Conservation (phyloP, 495 filamentous ascomycete species). For the Friedmanniomyces simplex region DNA sequence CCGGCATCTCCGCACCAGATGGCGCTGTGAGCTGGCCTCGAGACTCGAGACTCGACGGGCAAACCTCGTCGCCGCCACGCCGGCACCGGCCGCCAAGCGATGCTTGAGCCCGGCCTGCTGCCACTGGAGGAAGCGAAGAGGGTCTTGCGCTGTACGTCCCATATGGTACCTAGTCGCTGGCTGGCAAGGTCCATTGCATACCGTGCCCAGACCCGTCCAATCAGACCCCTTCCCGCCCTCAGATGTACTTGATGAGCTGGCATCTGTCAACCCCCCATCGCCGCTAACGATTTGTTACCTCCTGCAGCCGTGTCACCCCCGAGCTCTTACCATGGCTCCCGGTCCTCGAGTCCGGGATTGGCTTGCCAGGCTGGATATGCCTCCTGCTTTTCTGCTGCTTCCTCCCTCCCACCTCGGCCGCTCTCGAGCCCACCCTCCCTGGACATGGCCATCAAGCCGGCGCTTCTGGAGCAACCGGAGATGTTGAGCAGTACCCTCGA, state of each 20-base stretch:
- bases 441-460: slow-evolving; percentile 10
- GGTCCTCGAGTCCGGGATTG: slow-evolving; percentile 9
- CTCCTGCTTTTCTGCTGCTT: background rate
- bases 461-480: background rate
- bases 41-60: background rate
- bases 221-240: slow-evolving; percentile 3
- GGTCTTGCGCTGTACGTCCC: slow-evolving; percentile 11
- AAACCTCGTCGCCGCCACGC: background rate
- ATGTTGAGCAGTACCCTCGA: background rate
- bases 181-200: background rate
- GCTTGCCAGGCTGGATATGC: background rate
- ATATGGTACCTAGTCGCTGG: background rate
- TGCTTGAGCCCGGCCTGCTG: slow-evolving; percentile 2
- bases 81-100: background rate
- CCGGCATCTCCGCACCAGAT: background rate
- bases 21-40: background rate
- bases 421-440: slow-evolving; percentile 9
- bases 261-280: slow-evolving; percentile 11
- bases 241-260: slow-evolving; percentile 21
- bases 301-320: slow-evolving; percentile 16
- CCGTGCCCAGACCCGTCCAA: slow-evolving; percentile 1
- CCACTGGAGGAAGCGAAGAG: background rate
- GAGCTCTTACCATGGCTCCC: slow-evolving; percentile 11
- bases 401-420: slow-evolving; percentile 3
- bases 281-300: slow-evolving; percentile 19